Conservation (phyloP, 192 early-diverging fungal genomes). For the Backusella sp. region DNA sequence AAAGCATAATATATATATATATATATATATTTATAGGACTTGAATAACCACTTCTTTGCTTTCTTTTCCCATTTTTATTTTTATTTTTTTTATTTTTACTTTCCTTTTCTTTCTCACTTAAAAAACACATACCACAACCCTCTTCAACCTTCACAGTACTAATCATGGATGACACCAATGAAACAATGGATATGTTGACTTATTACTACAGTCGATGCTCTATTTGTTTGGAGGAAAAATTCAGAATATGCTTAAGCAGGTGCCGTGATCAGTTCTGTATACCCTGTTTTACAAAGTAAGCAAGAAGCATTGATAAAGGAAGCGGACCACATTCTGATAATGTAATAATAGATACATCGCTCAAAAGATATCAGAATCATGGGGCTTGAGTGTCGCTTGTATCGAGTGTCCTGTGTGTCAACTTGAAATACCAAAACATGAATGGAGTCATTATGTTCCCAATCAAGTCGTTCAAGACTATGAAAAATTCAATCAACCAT, state of each 20-base stretch:
- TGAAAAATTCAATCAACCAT: slow-evolving; percentile 54
- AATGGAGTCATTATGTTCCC: slow-evolving; percentile 58
- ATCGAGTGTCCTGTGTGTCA: slow-evolving; percentile 61
- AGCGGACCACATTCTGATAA: background rate
- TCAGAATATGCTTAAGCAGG: slow-evolving; percentile 52
- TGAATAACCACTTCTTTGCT: background rate
- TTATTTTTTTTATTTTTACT: background rate
- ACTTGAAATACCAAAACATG: slow-evolving; percentile 40
- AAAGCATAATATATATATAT: background rate
- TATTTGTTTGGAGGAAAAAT: slow-evolving; percentile 55
- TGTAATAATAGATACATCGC: slow-evolving; percentile 41
- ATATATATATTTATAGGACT: background rate
- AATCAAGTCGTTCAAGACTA: slow-evolving; percentile 38
- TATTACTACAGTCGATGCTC: slow-evolving; percentile 54
- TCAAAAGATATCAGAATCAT: slow-evolving; percentile 52
- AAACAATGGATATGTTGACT: slow-evolving; percentile 18
- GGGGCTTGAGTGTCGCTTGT: slow-evolving; percentile 52
- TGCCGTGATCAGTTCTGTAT: slow-evolving; percentile 56
- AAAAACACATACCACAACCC: background rate
- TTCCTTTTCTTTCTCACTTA: background rate
- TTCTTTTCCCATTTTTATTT: background rate
- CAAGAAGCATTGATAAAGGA: background rate
- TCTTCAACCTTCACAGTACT: no score
- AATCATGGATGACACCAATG: background rate
- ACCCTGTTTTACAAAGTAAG: slow-evolving; percentile 33